Percentiles rank a stretch among this genome's conserved stretches.
Conservation (phyloP, 1,284 basidiomycete species). For the Sporisorium exsertum region DNA sequence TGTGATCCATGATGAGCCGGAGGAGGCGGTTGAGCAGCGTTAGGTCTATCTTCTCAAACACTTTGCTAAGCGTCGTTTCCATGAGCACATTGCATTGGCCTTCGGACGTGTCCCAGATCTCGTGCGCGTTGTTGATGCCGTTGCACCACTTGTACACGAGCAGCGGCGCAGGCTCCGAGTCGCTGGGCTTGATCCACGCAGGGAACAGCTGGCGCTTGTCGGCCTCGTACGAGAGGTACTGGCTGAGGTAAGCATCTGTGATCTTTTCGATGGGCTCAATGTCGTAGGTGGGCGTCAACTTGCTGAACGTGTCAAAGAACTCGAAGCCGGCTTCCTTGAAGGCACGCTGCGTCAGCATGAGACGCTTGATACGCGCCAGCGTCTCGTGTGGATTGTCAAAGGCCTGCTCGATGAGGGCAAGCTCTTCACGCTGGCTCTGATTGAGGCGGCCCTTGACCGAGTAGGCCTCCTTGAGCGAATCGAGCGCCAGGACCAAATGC, state of each 20-base stretch:
- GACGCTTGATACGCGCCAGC: slow-evolving; percentile 67
- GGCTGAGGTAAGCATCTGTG: slow-evolving; percentile 68
- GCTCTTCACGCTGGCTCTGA: slow-evolving; percentile 68
- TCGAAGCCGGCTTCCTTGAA: slow-evolving; percentile 69
- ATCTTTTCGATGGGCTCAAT: slow-evolving; percentile 70
- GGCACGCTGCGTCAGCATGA: slow-evolving; percentile 69
- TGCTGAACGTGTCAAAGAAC: slow-evolving; percentile 68
- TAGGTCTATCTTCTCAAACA: slow-evolving; percentile 69
- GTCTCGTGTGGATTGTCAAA: slow-evolving; percentile 70
- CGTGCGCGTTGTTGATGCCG: slow-evolving; percentile 68
- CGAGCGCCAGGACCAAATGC: slow-evolving; percentile 66
- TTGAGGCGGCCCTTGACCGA: slow-evolving; percentile 69
- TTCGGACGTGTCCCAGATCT: slow-evolving; percentile 67
- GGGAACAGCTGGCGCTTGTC: slow-evolving; percentile 69
- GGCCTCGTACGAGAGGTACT: slow-evolving; percentile 69
- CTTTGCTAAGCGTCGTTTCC: slow-evolving; percentile 68
- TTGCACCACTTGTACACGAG: slow-evolving; percentile 70
- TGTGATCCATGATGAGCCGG: slow-evolving; percentile 69
- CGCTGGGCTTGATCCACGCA: slow-evolving; percentile 69
- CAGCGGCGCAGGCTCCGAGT: slow-evolving; percentile 67
- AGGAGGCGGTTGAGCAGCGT: slow-evolving; percentile 68
- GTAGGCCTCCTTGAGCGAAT: slow-evolving; percentile 68
- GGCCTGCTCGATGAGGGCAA: slow-evolving; percentile 68
- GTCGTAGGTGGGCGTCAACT: slow-evolving; percentile 67
- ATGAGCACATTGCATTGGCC: slow-evolving; percentile 69